A percentile compares a stretch with the other conserved stretches of the same genome.
Evolutionary conservation across 1,284 basidiomycete species (phyloP).

Genomic region (Agaricales sp.): DNA sequence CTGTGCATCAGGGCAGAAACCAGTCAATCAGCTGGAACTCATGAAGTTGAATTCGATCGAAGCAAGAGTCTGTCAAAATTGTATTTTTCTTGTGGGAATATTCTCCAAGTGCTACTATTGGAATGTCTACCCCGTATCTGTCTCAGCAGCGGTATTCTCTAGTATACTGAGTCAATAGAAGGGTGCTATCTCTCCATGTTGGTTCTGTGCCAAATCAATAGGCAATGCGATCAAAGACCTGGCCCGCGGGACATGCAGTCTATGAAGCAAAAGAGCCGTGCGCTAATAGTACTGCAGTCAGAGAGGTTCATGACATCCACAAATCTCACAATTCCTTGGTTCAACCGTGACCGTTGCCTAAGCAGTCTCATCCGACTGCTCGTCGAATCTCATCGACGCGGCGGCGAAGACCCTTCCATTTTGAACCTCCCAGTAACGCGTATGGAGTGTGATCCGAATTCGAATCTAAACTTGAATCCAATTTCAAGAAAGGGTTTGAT

Average conservation of each 20-base stretch:
- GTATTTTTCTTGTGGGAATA: too few relatives aligned
- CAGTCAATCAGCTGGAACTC: too few relatives aligned
- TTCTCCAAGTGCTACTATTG: too few relatives aligned
- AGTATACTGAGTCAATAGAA: neutral
- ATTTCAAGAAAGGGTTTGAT: slow-evolving; percentile 68
- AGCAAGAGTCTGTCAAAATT: too few relatives aligned
- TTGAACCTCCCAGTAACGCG: slow-evolving; percentile 47
- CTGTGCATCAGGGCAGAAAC: too few relatives aligned
- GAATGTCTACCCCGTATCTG: slow-evolving; percentile 83
- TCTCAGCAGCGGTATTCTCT: slow-evolving; percentile 27
- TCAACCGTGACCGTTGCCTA: too few relatives aligned
- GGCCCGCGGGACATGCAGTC: neutral
- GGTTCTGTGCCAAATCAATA: neutral
- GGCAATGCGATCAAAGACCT: neutral
- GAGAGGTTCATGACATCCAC: too few relatives aligned
- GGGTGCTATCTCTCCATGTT: neutral
- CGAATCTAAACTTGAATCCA: slow-evolving; percentile 37
- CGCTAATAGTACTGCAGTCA: too few relatives aligned
- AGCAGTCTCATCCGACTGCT: slow-evolving; percentile 32
- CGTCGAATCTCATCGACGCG: slow-evolving; percentile 64
- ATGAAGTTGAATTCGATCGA: too few relatives aligned
- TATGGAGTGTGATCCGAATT: slow-evolving; percentile 42
- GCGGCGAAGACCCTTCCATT: slow-evolving; percentile 57
- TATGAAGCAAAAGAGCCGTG: neutral
- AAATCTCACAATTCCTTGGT: too few relatives aligned